phyloP scores from a whole-genome alignment of 768 basidiomycete genomes.

The Scleroderma bovista region DNA sequence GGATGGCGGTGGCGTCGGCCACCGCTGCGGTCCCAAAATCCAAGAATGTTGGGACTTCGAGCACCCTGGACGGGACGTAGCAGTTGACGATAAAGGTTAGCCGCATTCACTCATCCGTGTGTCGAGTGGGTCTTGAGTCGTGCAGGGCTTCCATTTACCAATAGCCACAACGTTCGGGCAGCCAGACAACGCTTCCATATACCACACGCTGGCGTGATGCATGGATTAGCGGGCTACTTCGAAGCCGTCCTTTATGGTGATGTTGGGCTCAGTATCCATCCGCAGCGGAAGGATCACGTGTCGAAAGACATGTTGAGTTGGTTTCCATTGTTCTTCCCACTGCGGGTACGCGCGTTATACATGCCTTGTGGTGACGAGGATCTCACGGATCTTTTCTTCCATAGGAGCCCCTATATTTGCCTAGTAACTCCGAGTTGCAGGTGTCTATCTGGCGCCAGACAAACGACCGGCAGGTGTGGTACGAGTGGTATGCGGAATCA shows the following conservation, averaged over 20 bases:
- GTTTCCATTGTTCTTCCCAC: slow-evolving; percentile 97
- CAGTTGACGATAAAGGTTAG: slow-evolving; percentile 67
- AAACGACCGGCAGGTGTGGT: slow-evolving; percentile 89
- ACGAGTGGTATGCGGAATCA: slow-evolving; percentile 97
- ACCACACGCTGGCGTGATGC: slow-evolving; percentile 88
- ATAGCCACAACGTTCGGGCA: slow-evolving; percentile 90
- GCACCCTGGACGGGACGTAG: slow-evolving; percentile 80
- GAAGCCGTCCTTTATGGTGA: slow-evolving; percentile 91
- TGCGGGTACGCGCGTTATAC: slow-evolving; percentile 54
- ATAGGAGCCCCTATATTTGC: slow-evolving; percentile 91
- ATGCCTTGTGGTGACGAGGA: not conserved
- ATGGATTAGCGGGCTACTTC: slow-evolving; percentile 96
- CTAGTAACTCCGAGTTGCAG: slow-evolving; percentile 86
- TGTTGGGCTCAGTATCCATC: slow-evolving; percentile 91
- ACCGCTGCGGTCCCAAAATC: slow-evolving; percentile 72
- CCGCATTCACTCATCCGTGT: not conserved
- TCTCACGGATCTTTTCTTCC: slow-evolving; percentile 1
- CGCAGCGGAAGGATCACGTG: slow-evolving; percentile 75
- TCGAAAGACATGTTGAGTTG: slow-evolving; percentile 98
- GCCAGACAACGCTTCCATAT: slow-evolving; percentile 86
- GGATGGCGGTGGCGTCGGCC: slow-evolving; percentile 53
- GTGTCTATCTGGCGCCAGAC: slow-evolving; percentile 94
- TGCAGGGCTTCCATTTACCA: slow-evolving; percentile 84
- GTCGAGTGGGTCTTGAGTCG: slow-evolving; percentile 7
- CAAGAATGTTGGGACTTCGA: slow-evolving; percentile 99